Evolutionary conservation across 2,329 filamentous ascomycete genomes (phyloP).

Genomic region (Hymenoscyphus linearis): DNA sequence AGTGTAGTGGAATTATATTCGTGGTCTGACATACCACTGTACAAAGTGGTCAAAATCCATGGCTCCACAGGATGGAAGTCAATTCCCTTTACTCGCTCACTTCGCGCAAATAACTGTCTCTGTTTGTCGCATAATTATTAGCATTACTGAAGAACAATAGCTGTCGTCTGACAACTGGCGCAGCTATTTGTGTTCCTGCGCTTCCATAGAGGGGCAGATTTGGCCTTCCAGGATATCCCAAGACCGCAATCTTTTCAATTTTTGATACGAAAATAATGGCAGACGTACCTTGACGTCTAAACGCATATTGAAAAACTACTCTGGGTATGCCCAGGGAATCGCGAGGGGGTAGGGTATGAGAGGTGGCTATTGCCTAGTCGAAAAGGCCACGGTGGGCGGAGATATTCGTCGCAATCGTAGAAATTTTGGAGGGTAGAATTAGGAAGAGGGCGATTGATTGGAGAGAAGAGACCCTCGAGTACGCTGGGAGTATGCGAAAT

Average conservation of each 20-base stretch:
- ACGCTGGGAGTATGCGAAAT: constrained; percentile 1
- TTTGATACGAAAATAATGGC: not conserved
- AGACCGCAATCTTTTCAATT: not conserved
- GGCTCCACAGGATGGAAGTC: constrained; percentile 96
- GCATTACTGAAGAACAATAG: not conserved
- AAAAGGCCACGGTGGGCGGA: constrained; percentile 8
- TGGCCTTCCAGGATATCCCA: constrained; percentile 1
- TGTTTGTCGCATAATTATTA: constrained; percentile 34
- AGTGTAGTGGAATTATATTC: constrained; percentile 17
- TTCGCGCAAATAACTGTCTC: constrained; percentile 81
- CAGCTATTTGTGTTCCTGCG: constrained; percentile 18
- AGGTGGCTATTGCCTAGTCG: constrained; percentile 22
- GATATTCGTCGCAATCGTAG: constrained; percentile 2
- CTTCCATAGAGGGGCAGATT: constrained; percentile 7
- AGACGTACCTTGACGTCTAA: constrained; percentile 53
- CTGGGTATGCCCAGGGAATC: constrained; percentile 12
- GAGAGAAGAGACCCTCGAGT: not conserved
- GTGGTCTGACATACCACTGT: constrained; percentile 64
- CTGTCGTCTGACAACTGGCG: constrained; percentile 13
- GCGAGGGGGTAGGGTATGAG: constrained; percentile 17
- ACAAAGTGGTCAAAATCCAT: constrained; percentile 94
- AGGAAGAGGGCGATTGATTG: not conserved
- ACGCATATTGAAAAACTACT: constrained; percentile 41
- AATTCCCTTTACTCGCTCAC: constrained; percentile 93
- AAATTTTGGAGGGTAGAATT: not conserved